These are phyloP conservation scores for Crassisporium funariophilum DNA, from an alignment of 768 basidiomycete species.

Conservation along the genomic window DNA sequence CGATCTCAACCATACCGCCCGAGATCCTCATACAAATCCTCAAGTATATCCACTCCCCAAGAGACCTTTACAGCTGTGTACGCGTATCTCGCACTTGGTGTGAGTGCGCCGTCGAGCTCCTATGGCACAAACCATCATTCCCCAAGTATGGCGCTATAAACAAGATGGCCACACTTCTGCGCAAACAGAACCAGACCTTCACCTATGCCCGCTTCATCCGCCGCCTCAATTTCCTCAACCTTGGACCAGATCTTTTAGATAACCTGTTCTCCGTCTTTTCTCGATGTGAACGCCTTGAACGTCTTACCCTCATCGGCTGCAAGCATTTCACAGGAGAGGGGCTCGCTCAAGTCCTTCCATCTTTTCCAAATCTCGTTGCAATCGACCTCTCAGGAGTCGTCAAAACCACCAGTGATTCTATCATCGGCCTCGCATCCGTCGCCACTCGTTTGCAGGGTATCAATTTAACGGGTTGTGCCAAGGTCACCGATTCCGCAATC, in stretches of 20 bases:
- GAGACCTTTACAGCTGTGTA: conserved; percentile 74
- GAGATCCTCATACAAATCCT: conserved; percentile 94
- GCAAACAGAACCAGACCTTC: conserved; percentile 70
- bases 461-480: conserved; percentile 83
- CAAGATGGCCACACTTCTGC: conserved; percentile 76
- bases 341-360: conserved; percentile 65
- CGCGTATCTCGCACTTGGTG: conserved; percentile 93
- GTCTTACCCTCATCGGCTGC: conserved; percentile 86
- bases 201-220: conserved; percentile 87
- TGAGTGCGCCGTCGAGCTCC: conserved; percentile 90
- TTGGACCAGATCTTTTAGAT: conserved; percentile 72
- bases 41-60: conserved; percentile 72
- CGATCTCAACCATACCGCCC: conserved; percentile 74
- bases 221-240: conserved; percentile 83
- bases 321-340: conserved; percentile 62
- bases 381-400: conserved; percentile 80
- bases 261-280: conserved; percentile 71
- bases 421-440: conserved; percentile 68
- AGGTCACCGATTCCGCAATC: conserved; percentile 78
- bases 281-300: conserved; percentile 80
- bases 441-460: conserved; percentile 87
- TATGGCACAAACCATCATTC: conserved; percentile 92
- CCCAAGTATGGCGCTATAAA: conserved; percentile 67
- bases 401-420: conserved; percentile 68
- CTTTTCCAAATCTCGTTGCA: conserved; percentile 78